A percentile compares a stretch with the other conserved stretches of the same genome.
Conservation (phyloP, 768 basidiomycete species). For the Termitomyces sp. region DNA sequence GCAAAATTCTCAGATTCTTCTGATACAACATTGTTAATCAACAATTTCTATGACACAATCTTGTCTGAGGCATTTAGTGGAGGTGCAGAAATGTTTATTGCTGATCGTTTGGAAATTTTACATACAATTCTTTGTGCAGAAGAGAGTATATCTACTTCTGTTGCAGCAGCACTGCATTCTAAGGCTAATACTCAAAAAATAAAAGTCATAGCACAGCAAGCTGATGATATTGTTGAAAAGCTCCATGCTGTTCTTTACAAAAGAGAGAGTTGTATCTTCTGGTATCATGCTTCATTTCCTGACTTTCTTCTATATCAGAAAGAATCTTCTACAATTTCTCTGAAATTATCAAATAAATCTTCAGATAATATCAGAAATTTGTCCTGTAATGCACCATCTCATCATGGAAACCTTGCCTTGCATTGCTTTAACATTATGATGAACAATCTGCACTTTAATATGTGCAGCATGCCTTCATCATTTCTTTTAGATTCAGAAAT, state of each 20-base stretch:
- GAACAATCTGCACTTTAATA: neutral
- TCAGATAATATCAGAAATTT: neutral
- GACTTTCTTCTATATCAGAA: conserved; percentile 15
- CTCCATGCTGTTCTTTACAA: conserved; percentile 18
- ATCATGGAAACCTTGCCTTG: neutral
- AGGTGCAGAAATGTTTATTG: too few species aligned
- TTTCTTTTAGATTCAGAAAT: neutral
- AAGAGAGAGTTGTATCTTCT: conserved; percentile 12
- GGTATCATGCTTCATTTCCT: conserved; percentile 19
- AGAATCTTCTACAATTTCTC: neutral
- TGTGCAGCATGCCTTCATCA: neutral
- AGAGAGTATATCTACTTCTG: conserved; percentile 8
- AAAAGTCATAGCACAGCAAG: neutral
- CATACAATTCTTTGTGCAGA: conserved; percentile 13
- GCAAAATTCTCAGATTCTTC: neutral
- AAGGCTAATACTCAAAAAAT: neutral
- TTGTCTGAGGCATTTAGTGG: too few species aligned
- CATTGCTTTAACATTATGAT: neutral
- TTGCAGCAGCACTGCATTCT: conserved; percentile 11
- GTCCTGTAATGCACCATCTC: neutral
- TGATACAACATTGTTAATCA: neutral
- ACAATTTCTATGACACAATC: too few species aligned
- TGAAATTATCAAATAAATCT: neutral
- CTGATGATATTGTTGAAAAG: conserved; percentile 3
- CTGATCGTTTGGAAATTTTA: neutral